Percentiles rank a stretch among this genome's conserved stretches.
These are phyloP conservation scores for Stephanodiscus minutulus DNA, from an alignment of 108 stramenopile genomes.

Conservation along the genomic window DNA sequence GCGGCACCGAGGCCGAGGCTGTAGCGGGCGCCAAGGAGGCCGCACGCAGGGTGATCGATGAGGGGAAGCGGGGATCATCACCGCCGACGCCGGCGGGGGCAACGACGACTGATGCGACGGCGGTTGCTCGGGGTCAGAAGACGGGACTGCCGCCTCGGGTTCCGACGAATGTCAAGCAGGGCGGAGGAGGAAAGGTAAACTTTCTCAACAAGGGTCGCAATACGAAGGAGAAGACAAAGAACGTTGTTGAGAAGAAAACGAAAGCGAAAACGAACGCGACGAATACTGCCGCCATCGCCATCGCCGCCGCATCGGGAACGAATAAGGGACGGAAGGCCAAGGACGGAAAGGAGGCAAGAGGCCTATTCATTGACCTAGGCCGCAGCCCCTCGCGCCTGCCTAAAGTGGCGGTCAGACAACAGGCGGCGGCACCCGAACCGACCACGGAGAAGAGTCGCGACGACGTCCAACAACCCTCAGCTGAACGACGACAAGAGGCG, in stretches of 20 bases:
- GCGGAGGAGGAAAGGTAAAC: slow-evolving; percentile 3
- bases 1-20: slow-evolving; percentile 28
- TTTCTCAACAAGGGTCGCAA: slow-evolving; percentile 4
- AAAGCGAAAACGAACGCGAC: not conserved
- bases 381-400: too few relatives aligned
- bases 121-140: too few relatives aligned
- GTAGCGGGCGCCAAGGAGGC: slow-evolving; percentile 20
- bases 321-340: too few relatives aligned
- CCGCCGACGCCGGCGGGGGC: not conserved
- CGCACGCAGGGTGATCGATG: slow-evolving; percentile 8
- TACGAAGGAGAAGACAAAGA: slow-evolving; percentile 2
- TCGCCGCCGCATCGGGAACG: not conserved
- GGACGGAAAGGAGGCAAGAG: too few relatives aligned
- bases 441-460: too few relatives aligned
- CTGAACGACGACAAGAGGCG: too few relatives aligned
- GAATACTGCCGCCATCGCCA: not conserved
- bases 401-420: too few relatives aligned
- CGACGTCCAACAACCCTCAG: too few relatives aligned
- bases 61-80: not conserved
- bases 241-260: not conserved
- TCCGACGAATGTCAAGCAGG: not conserved
- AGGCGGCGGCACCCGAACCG: too few relatives aligned
- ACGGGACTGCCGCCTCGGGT: not conserved
- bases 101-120: not conserved
- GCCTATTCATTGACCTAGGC: too few relatives aligned